phyloP scores from a whole-genome alignment of 2,329 filamentous ascomycete genomes.

The Sarocladium brachiariae region DNA sequence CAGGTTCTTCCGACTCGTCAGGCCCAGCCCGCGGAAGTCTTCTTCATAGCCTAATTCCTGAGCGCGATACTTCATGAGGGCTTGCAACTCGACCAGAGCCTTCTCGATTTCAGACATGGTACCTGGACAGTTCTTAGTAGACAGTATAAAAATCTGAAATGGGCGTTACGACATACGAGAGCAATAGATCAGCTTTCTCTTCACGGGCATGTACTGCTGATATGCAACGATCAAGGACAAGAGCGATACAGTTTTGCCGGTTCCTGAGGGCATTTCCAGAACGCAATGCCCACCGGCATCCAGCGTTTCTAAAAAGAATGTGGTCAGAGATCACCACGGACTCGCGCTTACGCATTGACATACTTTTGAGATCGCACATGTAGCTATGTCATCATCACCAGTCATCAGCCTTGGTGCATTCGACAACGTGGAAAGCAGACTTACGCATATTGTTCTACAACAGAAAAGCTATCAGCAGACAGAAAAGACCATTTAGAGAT shows the following conservation, averaged over 20 bases:
- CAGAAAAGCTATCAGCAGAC: neutral
- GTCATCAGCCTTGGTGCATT: neutral
- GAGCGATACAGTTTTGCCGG: constrained; percentile 93
- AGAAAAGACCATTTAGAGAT: no score
- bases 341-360: neutral
- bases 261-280: constrained; percentile 97
- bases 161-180: constrained; percentile 53
- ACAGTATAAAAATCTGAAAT: neutral
- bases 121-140: constrained; percentile 34
- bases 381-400: constrained; percentile 33
- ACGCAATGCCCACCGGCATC: constrained; percentile 94
- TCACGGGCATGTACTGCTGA: constrained; percentile 87
- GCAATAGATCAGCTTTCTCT: constrained; percentile 96
- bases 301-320: constrained; percentile 56
- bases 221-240: constrained; percentile 95
- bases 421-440: constrained; percentile 15
- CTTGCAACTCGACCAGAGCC: constrained; percentile 83
- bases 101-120: constrained; percentile 99
- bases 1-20: constrained; percentile 95
- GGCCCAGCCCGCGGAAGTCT: constrained; percentile 83
- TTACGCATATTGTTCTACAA: constrained; percentile 48
- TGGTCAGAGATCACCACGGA: neutral
- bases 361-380: constrained; percentile 53
- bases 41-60: constrained; percentile 85
- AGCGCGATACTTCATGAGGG: constrained; percentile 88